Percentiles rank a stretch among this genome's conserved stretches.
These are phyloP conservation scores for Phtheirospermum japonicum DNA, from an alignment of 257 asterid species.

Conservation along the genomic window DNA sequence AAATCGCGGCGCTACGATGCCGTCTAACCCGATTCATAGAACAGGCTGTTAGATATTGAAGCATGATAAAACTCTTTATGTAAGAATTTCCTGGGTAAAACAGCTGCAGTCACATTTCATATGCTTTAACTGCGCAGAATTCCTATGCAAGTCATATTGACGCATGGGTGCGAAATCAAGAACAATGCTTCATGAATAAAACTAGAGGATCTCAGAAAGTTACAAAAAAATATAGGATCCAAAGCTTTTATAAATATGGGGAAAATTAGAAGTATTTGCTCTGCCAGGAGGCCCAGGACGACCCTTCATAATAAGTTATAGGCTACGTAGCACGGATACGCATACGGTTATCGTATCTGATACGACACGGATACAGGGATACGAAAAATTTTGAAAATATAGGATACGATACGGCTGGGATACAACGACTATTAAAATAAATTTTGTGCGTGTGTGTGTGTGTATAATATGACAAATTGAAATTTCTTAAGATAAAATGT, in stretches of 20 bases:
- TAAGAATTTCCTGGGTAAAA: neutral
- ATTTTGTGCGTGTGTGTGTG: too few species aligned
- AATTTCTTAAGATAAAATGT: too few species aligned
- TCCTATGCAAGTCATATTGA: neutral
- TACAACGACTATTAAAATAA: too few species aligned
- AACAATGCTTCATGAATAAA: neutral
- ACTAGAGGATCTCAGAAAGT: neutral
- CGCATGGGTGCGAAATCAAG: too few species aligned
- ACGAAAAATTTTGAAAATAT: too few species aligned
- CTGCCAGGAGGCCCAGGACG: neutral
- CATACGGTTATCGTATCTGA: too few species aligned
- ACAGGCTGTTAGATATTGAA: neutral
- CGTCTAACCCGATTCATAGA: too few species aligned
- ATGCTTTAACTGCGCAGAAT: slow-evolving; percentile 5
- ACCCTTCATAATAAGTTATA: neutral
- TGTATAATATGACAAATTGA: too few species aligned
- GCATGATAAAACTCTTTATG: neutral
- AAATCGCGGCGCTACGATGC: too few species aligned
- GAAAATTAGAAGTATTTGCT: neutral
- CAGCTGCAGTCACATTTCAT: neutral
- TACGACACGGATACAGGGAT: too few species aligned
- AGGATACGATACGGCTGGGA: too few species aligned
- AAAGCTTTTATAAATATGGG: neutral
- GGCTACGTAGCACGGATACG: too few species aligned
- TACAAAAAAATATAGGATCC: neutral